Base-by-base conservation (phyloP, 2,329 filamentous ascomycete genomes). In the Talaromyces sp. region DNA sequence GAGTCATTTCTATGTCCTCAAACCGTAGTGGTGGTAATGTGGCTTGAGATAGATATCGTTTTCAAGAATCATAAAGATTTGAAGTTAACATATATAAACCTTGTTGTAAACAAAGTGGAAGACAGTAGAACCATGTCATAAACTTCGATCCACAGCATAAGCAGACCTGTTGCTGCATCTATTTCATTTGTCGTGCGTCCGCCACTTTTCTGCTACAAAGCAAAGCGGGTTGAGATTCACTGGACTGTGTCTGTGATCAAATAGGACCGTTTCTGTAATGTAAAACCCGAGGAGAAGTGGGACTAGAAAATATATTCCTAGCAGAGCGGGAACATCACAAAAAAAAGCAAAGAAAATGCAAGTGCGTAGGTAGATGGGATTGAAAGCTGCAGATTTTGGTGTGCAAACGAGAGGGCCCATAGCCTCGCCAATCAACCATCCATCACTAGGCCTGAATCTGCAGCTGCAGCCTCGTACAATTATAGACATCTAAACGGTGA, bases 391-490 rank as follows among this genome's bases (percentile, higher is more conserved):
- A 39, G 48, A 52, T 35, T 36, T 21, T 25, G 53, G 41, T 50
- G 28, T 31, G 43, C 28, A 56, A 50, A 56, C 43, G 19, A 56
- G 33, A 25, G 48, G 39, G 35, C 19, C 19, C 35, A 41, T 50
- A 15, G 31, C 5, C 45, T 50, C 45, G 54, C 54, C 54, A 50
- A 56, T 50, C 54, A 56, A 9, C 36, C 35, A 28, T 36, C 36
- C 31, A 48, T 37, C 4, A 33, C 53, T 46, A 17, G 39, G 53
- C 48, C 33, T 52, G 41, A 48, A 40, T 40, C 43, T 56, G 54
- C 54, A 56, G 54, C 54, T 40, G 54, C 54, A 56, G 43, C 41
- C 54, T 46, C 54, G 41, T 28, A 39, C 33, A 48, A 22, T 45
- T 46, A 48, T 50, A 56, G 54, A 21, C 21, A 40, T 40, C 35